Conservation (phyloP, 225 moss, liverwort and hornwort genomes). For the Sphagnum contortum region DNA sequence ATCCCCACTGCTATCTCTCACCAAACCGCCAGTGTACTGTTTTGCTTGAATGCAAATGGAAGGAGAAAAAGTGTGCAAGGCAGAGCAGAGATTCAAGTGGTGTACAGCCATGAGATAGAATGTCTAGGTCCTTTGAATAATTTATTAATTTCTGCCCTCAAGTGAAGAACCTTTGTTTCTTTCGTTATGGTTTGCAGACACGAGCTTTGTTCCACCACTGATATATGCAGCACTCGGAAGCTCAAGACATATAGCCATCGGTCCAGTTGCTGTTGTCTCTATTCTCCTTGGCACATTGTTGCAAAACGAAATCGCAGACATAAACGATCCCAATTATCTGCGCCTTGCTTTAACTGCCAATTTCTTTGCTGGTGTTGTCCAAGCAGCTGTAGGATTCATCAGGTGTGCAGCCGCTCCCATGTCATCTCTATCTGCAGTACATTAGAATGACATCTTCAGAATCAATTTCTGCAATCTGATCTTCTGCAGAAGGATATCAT, state of each 20-base stretch:
- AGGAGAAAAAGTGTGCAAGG: too few relatives aligned
- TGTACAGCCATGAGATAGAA: too few relatives aligned
- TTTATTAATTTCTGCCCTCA: too few relatives aligned
- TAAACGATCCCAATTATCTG: conserved; percentile 19
- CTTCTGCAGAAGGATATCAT: too few relatives aligned
- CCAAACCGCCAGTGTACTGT: too few relatives aligned
- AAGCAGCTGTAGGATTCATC: conserved; percentile 41
- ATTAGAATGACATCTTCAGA: too few relatives aligned
- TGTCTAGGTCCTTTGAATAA: too few relatives aligned
- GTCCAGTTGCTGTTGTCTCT: conserved; percentile 65
- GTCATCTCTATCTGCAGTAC: neutral
- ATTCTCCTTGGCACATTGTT: conserved; percentile 46
- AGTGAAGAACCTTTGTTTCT: neutral
- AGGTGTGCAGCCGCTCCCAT: conserved; percentile 19
- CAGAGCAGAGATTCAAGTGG: too few relatives aligned
- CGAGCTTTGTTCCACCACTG: conserved; percentile 69
- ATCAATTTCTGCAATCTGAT: too few relatives aligned
- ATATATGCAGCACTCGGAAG: conserved; percentile 42
- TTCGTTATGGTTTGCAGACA: conserved; percentile 28
- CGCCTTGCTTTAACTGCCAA: conserved; percentile 52
- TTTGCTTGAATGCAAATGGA: too few relatives aligned
- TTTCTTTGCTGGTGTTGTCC: conserved; percentile 59
- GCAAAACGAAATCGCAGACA: conserved; percentile 30
- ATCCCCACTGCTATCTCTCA: too few relatives aligned
- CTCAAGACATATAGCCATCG: conserved; percentile 64